These are phyloP conservation scores for Aspergillus sergii DNA, from an alignment of 2,329 filamentous ascomycete genomes.

Conservation along the genomic window DNA sequence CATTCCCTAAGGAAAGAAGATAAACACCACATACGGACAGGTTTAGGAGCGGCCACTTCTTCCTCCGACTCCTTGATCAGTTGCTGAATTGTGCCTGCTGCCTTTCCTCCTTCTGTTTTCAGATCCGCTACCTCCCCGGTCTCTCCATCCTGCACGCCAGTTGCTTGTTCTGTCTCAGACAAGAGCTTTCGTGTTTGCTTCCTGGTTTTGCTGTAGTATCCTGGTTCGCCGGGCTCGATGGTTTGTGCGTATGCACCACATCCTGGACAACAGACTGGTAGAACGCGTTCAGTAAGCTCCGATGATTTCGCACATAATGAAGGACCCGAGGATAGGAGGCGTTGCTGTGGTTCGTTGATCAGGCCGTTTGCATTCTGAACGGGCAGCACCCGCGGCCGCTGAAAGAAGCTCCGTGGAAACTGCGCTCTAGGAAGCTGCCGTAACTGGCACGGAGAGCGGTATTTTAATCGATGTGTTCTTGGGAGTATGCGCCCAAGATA, in stretches of 20 bases:
- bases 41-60: constrained; percentile 7
- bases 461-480: constrained; percentile 17
- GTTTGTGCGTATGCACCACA: constrained; percentile 65
- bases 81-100: constrained; percentile 13
- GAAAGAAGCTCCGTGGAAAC: constrained; percentile 10
- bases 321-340: constrained; percentile 23
- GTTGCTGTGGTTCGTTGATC: constrained; percentile 14
- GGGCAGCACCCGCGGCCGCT: constrained; percentile 5
- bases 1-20: not conserved
- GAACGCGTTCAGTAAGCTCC: constrained; percentile 21
- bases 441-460: not conserved
- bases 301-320: constrained; percentile 12
- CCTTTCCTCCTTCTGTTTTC: constrained; percentile 10
- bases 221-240: constrained; percentile 56
- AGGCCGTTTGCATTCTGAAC: constrained; percentile 1
- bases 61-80: constrained; percentile 12
- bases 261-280: constrained; percentile 62
- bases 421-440: constrained; percentile 3
- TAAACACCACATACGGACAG: constrained; percentile 15
- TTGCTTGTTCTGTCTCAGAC: constrained; percentile 21
- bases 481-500: constrained; percentile 28
- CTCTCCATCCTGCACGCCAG: constrained; percentile 11
- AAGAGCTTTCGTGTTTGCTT: constrained; percentile 49
- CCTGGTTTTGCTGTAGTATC: constrained; percentile 58
- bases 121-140: constrained; percentile 21